phyloP scores from a whole-genome alignment of 495 filamentous ascomycete species.

The Penicilliopsis zonata region DNA sequence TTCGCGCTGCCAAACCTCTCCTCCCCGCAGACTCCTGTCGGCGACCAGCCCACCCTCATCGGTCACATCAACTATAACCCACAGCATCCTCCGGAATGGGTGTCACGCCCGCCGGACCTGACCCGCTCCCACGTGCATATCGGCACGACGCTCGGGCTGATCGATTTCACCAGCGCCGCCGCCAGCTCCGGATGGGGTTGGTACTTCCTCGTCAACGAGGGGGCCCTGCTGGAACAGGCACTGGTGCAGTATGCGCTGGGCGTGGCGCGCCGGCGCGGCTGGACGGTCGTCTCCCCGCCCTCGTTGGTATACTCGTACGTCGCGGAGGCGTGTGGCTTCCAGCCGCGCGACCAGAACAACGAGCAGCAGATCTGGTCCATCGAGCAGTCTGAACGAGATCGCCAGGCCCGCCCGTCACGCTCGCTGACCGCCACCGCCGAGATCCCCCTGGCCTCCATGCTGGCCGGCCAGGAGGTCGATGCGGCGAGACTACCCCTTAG shows the following conservation, averaged over 20 bases:
- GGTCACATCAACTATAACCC: constrained; percentile 70
- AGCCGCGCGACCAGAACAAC: constrained; percentile 77
- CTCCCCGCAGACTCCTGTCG: constrained; percentile 60
- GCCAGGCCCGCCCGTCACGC: constrained; percentile 50
- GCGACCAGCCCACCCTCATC: constrained; percentile 43
- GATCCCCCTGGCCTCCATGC: constrained; percentile 87
- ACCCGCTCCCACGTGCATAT: constrained; percentile 68
- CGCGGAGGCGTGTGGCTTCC: constrained; percentile 81
- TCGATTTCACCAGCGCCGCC: constrained; percentile 75
- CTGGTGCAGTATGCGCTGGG: constrained; percentile 74
- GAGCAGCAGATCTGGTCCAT: constrained; percentile 86
- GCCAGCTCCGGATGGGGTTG: constrained; percentile 87
- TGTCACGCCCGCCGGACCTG: constrained; percentile 33
- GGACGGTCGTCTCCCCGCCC: constrained; percentile 67
- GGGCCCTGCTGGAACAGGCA: constrained; percentile 82
- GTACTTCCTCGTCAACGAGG: constrained; percentile 88
- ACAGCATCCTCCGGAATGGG: constrained; percentile 34
- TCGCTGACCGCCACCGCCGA: constrained; percentile 81
- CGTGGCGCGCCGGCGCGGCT: constrained; percentile 57
- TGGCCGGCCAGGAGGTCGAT: constrained; percentile 58
- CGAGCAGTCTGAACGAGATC: constrained; percentile 49
- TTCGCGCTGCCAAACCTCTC: constrained; percentile 80
- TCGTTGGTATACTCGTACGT: constrained; percentile 90
- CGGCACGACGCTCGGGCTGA: constrained; percentile 61
- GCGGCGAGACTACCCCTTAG: constrained; percentile 58